Evolutionary conservation across 352 stramenopile species (phyloP), one percentile per base, ranked within the genome.

Genomic region (Pythium phragmiticola): DNA sequence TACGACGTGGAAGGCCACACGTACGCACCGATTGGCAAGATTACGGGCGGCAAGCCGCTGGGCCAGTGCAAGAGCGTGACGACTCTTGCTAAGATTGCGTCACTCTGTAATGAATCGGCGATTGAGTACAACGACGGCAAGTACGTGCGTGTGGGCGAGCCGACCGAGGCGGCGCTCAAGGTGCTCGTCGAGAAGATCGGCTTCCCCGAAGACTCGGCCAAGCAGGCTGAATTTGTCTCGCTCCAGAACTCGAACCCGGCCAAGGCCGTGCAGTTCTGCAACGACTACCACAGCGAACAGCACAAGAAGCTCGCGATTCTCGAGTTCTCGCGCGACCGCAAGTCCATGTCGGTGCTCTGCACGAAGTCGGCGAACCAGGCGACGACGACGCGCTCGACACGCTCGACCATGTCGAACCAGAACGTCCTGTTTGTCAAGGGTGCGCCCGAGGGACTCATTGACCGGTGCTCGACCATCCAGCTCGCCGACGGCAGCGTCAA

Each of bases 371-470:
- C 34, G 11, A 14, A 2, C 11, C 8, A 8, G 39, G 39, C 39
- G 11, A 46, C 39, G 39, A 17, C 84, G 17, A 92, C 82, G 14
- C 83, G 85, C 43, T 92, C 86, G 55, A 72, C 78, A 12, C 83
- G 85, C 46, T 92, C 86, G 55, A 72, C 78, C 7, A 68, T 77
- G 0, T 74, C 81, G 11, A 80, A 82, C 58, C 80, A 88, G 61
- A 99, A 99, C 74, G 70, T 98, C 49, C 76, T 99, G 17, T 92
- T 99, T 41, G 97, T 99, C 14, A 99, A 99, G 83, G 98, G 98
- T 52, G 98, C 98, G 16, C 96, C 97, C 1, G 98, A 99, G 74
- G 85, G 96, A 16, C 72, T 99, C 2, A 78, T 99, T 57, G 84
- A 98, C 60, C 91, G 98, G 48, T 99, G 98, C 78, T 93, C 88